A percentile compares a stretch with the other conserved stretches of the same genome.
phyloP scores from a whole-genome alignment of 1,139 yeast genomes.

The Nakaseomyces kungkrabaensis region DNA sequence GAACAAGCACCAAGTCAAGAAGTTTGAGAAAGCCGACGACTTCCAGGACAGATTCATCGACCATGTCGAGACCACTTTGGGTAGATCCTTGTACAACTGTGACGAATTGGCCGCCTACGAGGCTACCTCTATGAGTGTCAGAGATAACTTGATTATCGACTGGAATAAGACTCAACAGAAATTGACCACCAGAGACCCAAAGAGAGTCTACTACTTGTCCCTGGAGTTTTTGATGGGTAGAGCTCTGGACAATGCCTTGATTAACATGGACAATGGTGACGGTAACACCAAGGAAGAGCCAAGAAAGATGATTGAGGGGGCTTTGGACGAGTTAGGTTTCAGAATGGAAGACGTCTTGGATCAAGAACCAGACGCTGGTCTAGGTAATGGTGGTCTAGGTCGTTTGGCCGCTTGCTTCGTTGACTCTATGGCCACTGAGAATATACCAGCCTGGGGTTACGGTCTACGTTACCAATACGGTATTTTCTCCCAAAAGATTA shows the following conservation, averaged over 20 bases:
- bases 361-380: slow-evolving; percentile 88
- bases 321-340: slow-evolving; percentile 74
- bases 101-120: slow-evolving; percentile 89
- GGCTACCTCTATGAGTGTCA: slow-evolving; percentile 69
- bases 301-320: slow-evolving; percentile 42
- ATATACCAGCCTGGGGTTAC: slow-evolving; percentile 95
- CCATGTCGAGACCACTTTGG: slow-evolving; percentile 84
- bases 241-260: slow-evolving; percentile 88
- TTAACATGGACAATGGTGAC: slow-evolving; percentile 48
- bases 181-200: slow-evolving; percentile 75
- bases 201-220: slow-evolving; percentile 78
- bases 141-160: slow-evolving; percentile 72
- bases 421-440: slow-evolving; percentile 77
- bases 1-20: slow-evolving; percentile 51
- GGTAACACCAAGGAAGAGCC: slow-evolving; percentile 18
- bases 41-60: slow-evolving; percentile 66
- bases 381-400: slow-evolving; percentile 94
- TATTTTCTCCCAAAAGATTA: slow-evolving; percentile 80
- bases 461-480: slow-evolving; percentile 91
- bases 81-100: slow-evolving; percentile 83
- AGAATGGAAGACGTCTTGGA: slow-evolving; percentile 75
- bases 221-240: slow-evolving; percentile 92
- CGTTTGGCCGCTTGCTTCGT: slow-evolving; percentile 91
- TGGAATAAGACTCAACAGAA: slow-evolving; percentile 93
- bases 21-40: slow-evolving; percentile 43